A percentile compares a stretch with the other conserved stretches of the same genome.
Conservation (phyloP, 2,329 filamentous ascomycete genomes). For the Clonostachys rosea region DNA sequence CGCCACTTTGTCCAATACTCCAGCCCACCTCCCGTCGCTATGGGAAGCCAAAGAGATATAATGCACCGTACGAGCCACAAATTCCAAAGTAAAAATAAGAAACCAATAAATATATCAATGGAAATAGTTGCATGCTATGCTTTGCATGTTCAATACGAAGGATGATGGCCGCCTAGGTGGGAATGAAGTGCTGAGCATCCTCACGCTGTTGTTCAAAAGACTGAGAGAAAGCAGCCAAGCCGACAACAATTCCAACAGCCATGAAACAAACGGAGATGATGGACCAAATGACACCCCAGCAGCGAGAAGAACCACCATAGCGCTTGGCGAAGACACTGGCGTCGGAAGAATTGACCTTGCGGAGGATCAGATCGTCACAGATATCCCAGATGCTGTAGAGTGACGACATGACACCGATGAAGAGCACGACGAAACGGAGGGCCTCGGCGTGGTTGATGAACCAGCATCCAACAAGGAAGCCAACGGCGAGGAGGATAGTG, state of each 20-base stretch:
- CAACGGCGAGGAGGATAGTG: conserved; percentile 66
- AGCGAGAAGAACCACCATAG: conserved; percentile 75
- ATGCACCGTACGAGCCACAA: background rate
- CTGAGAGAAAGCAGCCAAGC: conserved; percentile 71
- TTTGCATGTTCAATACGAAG: too few relatives aligned
- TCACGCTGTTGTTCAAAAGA: conserved; percentile 63
- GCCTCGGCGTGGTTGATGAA: conserved; percentile 75
- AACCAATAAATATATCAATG: background rate
- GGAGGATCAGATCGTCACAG: conserved; percentile 74
- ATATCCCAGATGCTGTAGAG: conserved; percentile 84
- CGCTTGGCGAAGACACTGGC: conserved; percentile 74
- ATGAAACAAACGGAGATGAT: conserved; percentile 69
- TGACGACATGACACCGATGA: conserved; percentile 78
- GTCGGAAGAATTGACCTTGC: conserved; percentile 77
- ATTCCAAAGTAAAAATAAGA: background rate
- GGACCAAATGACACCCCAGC: conserved; percentile 78
- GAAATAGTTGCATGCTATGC: background rate
- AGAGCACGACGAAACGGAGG: conserved; percentile 69
- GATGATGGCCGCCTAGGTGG: conserved; percentile 21
- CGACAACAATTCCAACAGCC: conserved; percentile 68
- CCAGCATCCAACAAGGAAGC: conserved; percentile 69
- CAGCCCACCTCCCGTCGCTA: too few relatives aligned
- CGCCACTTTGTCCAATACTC: too few relatives aligned
- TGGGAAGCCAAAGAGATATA: too few relatives aligned
- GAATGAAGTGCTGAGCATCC: conserved; percentile 64